These are phyloP conservation scores for Pachysandra terminalis DNA, from an alignment of 164 flowering plant species.

Conservation along the genomic window DNA sequence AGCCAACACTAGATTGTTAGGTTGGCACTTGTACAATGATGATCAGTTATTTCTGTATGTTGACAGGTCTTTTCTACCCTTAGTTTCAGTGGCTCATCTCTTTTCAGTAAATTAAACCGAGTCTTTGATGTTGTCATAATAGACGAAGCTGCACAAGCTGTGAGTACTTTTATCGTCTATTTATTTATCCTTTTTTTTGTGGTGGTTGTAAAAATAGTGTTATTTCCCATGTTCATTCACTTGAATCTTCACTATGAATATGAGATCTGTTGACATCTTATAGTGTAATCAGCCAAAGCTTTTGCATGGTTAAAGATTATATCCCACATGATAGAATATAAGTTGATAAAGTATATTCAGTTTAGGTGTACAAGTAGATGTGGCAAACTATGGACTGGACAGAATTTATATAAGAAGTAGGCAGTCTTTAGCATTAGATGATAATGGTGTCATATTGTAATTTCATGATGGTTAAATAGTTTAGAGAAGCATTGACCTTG, in stretches of 20 bases:
- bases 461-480: too few relatives aligned
- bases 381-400: background rate
- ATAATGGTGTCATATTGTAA: too few relatives aligned
- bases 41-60: background rate
- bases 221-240: background rate
- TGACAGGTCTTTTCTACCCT: slow-evolving; percentile 96
- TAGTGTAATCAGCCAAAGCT: background rate
- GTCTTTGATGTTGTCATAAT: slow-evolving; percentile 94
- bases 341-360: background rate
- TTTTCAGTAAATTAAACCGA: slow-evolving; percentile 65
- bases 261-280: background rate
- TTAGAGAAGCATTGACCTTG: too few relatives aligned
- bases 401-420: too few relatives aligned
- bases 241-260: background rate
- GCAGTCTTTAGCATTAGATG: too few relatives aligned
- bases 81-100: slow-evolving; percentile 85
- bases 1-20: too few relatives aligned
- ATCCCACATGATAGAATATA: background rate
- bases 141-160: slow-evolving; percentile 99
- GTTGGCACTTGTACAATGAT: too few relatives aligned
- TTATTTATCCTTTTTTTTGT: too few relatives aligned
- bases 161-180: slow-evolving; percentile 32
- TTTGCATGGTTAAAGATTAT: background rate
- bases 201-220: too few relatives aligned
- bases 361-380: background rate